Conservation (phyloP, 1,139 yeast genomes). For the Pichia sp. region DNA sequence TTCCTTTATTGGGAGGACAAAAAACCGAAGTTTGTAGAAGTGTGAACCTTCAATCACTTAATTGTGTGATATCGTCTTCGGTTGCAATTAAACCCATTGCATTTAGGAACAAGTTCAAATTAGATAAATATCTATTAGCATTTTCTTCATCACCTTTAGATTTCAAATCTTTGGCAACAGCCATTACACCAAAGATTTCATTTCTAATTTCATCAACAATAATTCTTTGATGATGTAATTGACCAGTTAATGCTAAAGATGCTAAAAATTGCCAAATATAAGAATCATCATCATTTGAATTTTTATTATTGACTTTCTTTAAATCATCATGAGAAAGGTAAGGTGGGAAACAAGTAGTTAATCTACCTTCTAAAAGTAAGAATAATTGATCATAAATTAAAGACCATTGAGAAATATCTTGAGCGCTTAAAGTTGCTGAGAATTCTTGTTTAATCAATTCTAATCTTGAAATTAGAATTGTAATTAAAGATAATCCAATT, state of each 20-base stretch:
- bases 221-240: conserved; percentile 85
- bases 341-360: conserved; percentile 80
- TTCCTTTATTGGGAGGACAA: too few species aligned
- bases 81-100: conserved; percentile 96
- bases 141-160: conserved; percentile 47
- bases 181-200: conserved; percentile 85
- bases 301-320: conserved; percentile 18
- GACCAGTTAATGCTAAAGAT: conserved; percentile 86
- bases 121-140: conserved; percentile 62
- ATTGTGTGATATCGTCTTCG: conserved; percentile 50
- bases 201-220: conserved; percentile 93
- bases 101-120: conserved; percentile 85
- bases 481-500: conserved; percentile 78
- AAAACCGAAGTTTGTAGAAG: not conserved
- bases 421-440: conserved; percentile 35
- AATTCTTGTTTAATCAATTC: conserved; percentile 88
- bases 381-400: conserved; percentile 77
- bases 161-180: conserved; percentile 62
- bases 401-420: conserved; percentile 60
- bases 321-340: conserved; percentile 32
- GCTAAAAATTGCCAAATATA: conserved; percentile 98
- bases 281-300: conserved; percentile 55
- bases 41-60: conserved; percentile 17
- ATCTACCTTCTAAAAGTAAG: conserved; percentile 69
- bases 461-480: conserved; percentile 85